A percentile compares a stretch with the other conserved stretches of the same genome.
Evolutionary conservation across 83 land plant genomes (phyloP).

Genomic region (Diphasiastrum complanatum): DNA sequence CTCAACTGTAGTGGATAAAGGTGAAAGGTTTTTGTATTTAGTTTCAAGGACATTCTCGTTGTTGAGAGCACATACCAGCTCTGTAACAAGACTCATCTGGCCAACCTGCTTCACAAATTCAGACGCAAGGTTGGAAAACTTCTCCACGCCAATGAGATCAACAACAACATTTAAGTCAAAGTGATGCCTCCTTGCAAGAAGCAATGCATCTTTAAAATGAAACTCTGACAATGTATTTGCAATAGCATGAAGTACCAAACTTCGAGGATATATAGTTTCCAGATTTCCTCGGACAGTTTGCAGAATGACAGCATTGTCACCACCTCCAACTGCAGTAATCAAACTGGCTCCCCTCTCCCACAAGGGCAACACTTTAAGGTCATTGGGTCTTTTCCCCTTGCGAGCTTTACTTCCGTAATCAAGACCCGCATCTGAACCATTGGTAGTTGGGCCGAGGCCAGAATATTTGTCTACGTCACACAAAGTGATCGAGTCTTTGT

Average conservation of each 20-base stretch:
- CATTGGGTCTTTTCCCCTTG: conserved; percentile 18
- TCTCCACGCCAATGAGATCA: conserved; percentile 68
- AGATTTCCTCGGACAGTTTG: conserved; percentile 86
- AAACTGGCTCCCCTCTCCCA: conserved; percentile 95
- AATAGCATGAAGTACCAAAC: conserved; percentile 69
- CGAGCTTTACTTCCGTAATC: neutral
- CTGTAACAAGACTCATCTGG: conserved; percentile 79
- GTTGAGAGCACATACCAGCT: conserved; percentile 70
- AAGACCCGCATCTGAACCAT: neutral
- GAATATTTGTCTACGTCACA: conserved; percentile 10
- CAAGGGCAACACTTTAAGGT: conserved; percentile 35
- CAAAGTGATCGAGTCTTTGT: conserved; percentile 10
- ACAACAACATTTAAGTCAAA: conserved; percentile 87
- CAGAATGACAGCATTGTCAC: conserved; percentile 75
- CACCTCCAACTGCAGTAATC: conserved; percentile 71
- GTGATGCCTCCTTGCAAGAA: conserved; percentile 79
- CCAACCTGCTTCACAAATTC: conserved; percentile 84
- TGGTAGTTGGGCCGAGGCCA: conserved; percentile 22
- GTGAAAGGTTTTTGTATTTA: conserved; percentile 49
- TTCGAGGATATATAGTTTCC: conserved; percentile 91
- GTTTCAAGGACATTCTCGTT: conserved; percentile 59
- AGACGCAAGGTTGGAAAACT: conserved; percentile 43
- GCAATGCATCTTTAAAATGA: conserved; percentile 73
- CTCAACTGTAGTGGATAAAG: conserved; percentile 21
- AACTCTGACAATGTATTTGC: conserved; percentile 53